Conservation (phyloP, 352 stramenopile genomes). For the Halophytophthora polymorphica region DNA sequence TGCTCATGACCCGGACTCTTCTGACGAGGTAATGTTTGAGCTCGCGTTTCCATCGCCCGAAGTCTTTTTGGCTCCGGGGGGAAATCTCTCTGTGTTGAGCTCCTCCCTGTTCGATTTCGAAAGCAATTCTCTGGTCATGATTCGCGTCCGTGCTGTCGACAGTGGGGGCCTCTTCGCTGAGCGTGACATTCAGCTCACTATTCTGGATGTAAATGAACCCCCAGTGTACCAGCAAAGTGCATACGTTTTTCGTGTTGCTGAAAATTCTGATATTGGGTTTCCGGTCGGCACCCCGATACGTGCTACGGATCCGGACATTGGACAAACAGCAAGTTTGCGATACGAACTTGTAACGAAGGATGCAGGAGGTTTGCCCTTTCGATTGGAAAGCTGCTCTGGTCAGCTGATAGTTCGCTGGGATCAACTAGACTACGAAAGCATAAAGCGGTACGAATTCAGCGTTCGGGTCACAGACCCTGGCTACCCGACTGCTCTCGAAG, state of each 20-base stretch:
- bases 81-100: slow-evolving; percentile 40
- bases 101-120: slow-evolving; percentile 47
- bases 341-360: slow-evolving; percentile 47
- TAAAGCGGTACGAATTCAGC: slow-evolving; percentile 31
- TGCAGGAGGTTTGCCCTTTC: slow-evolving; percentile 35
- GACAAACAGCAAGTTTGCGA: slow-evolving; percentile 40
- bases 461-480: slow-evolving; percentile 42
- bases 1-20: slow-evolving; percentile 32
- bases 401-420: slow-evolving; percentile 47
- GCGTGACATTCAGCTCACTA: slow-evolving; percentile 34
- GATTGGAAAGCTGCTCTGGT: slow-evolving; percentile 50
- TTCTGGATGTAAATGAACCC: slow-evolving; percentile 54
- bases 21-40: slow-evolving; percentile 26
- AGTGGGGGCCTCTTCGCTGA: slow-evolving; percentile 31
- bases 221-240: slow-evolving; percentile 35
- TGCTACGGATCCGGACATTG: slow-evolving; percentile 41
- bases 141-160: slow-evolving; percentile 37
- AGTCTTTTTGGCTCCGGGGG: slow-evolving; percentile 30
- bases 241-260: slow-evolving; percentile 36
- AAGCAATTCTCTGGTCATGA: slow-evolving; percentile 26
- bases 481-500: slow-evolving; percentile 31
- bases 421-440: slow-evolving; percentile 48
- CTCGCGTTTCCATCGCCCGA: slow-evolving; percentile 28
- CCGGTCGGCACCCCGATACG: slow-evolving; percentile 47
- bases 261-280: slow-evolving; percentile 35